These are phyloP conservation scores for Lactarius psammicola DNA, from an alignment of 768 basidiomycete genomes.

Conservation along the genomic window DNA sequence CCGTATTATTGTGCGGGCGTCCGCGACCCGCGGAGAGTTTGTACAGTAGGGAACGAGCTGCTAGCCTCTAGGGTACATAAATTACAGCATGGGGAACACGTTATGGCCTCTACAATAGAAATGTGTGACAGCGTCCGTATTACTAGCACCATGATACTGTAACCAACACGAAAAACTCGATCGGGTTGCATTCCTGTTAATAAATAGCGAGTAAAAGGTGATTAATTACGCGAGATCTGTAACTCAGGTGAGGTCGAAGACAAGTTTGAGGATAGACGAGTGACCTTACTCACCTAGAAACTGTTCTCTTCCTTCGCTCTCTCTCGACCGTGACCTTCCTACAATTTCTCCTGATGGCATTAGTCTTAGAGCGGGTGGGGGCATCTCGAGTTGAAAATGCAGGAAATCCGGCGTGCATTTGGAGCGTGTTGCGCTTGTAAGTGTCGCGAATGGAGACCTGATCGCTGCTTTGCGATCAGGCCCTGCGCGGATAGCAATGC, in stretches of 20 bases:
- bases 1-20: not conserved
- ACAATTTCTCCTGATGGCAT: not conserved
- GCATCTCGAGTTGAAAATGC: not conserved
- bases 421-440: not conserved
- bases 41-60: not conserved
- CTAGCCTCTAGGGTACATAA: not conserved
- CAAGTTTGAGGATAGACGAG: not conserved
- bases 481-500: slow-evolving; percentile 10
- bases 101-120: not conserved
- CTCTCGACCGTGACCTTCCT: not conserved
- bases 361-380: not conserved
- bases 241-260: not conserved
- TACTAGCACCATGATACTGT: not conserved
- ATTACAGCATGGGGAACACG: not conserved
- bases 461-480: not conserved
- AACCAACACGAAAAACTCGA: not conserved
- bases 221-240: not conserved
- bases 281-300: not conserved
- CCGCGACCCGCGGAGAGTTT: not conserved
- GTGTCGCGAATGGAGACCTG: not conserved
- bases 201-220: not conserved
- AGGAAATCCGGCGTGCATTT: not conserved
- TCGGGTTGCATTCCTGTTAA: not conserved
- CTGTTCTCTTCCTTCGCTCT: not conserved
- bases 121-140: not conserved